Conservation (phyloP, 352 stramenopile species). For the Phytophthora capsici region DNA sequence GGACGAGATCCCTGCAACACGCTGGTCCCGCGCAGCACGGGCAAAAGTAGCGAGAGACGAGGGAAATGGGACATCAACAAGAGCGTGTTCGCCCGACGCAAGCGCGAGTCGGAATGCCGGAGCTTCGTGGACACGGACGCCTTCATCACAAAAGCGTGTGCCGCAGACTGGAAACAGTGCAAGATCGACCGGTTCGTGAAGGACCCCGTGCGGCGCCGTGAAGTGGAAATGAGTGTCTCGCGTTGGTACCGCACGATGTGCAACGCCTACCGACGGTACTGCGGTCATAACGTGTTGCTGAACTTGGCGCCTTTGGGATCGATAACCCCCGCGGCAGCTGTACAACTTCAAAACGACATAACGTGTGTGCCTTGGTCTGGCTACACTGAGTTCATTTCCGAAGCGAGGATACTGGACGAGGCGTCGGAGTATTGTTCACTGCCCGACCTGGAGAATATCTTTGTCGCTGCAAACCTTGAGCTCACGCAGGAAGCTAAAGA, state of each 20-base stretch:
- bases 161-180: slow-evolving; percentile 74
- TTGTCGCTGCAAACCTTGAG: slow-evolving; percentile 80
- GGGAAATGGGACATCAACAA: slow-evolving; percentile 84
- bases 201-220: slow-evolving; percentile 54
- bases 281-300: slow-evolving; percentile 64
- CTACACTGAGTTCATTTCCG: slow-evolving; percentile 73
- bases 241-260: slow-evolving; percentile 62
- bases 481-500: slow-evolving; percentile 80
- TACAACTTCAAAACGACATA: slow-evolving; percentile 73
- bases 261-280: slow-evolving; percentile 73
- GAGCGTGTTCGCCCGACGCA: slow-evolving; percentile 70
- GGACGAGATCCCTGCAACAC: slow-evolving; percentile 77
- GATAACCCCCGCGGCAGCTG: slow-evolving; percentile 44
- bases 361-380: slow-evolving; percentile 74
- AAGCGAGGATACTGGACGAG: slow-evolving; percentile 72
- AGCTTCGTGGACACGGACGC: slow-evolving; percentile 74
- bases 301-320: slow-evolving; percentile 51
- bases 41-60: slow-evolving; percentile 43
- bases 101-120: slow-evolving; percentile 61
- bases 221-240: slow-evolving; percentile 63
- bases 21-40: slow-evolving; percentile 60
- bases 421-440: slow-evolving; percentile 67
- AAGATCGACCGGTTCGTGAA: slow-evolving; percentile 83
- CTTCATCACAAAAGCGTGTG: slow-evolving; percentile 70
- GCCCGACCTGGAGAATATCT: slow-evolving; percentile 82